These are phyloP conservation scores for Saxophila tyrrhenica DNA, from an alignment of 495 filamentous ascomycete species.

Conservation along the genomic window DNA sequence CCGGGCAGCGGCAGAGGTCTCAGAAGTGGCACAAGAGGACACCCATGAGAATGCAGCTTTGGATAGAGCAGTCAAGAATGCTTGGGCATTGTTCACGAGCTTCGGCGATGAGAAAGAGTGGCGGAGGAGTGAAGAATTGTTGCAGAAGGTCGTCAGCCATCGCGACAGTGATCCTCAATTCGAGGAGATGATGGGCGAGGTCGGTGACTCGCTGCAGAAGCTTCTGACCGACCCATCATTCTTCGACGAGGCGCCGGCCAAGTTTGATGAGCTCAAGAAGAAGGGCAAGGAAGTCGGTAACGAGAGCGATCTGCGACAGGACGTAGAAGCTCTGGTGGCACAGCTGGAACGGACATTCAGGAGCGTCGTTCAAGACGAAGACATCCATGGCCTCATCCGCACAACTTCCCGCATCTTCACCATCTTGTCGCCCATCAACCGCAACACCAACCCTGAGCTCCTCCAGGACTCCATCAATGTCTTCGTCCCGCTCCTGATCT, in stretches of 20 bases:
- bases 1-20: slow-evolving; percentile 51
- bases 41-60: slow-evolving; percentile 59
- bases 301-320: slow-evolving; percentile 54
- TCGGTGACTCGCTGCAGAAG: slow-evolving; percentile 61
- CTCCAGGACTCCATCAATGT: slow-evolving; percentile 63
- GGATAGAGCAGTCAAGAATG: slow-evolving; percentile 62
- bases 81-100: slow-evolving; percentile 63
- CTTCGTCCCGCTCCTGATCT: slow-evolving; percentile 67
- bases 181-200: slow-evolving; percentile 59
- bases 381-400: slow-evolving; percentile 53
- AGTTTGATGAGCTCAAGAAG: slow-evolving; percentile 57
- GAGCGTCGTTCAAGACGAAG: slow-evolving; percentile 56
- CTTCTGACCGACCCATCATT: slow-evolving; percentile 81
- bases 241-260: slow-evolving; percentile 58
- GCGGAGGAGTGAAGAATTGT: slow-evolving; percentile 55
- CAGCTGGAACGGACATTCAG: slow-evolving; percentile 58
- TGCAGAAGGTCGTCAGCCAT: slow-evolving; percentile 61
- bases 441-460: slow-evolving; percentile 53
- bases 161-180: slow-evolving; percentile 71
- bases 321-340: slow-evolving; percentile 59
- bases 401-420: slow-evolving; percentile 53
- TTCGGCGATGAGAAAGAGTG: slow-evolving; percentile 69
- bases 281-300: slow-evolving; percentile 52
- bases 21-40: slow-evolving; percentile 53
- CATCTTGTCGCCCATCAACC: slow-evolving; percentile 50